Evolutionary conservation across 305 asterid species (phyloP).

Genomic region (Fraxinus latifolia): DNA sequence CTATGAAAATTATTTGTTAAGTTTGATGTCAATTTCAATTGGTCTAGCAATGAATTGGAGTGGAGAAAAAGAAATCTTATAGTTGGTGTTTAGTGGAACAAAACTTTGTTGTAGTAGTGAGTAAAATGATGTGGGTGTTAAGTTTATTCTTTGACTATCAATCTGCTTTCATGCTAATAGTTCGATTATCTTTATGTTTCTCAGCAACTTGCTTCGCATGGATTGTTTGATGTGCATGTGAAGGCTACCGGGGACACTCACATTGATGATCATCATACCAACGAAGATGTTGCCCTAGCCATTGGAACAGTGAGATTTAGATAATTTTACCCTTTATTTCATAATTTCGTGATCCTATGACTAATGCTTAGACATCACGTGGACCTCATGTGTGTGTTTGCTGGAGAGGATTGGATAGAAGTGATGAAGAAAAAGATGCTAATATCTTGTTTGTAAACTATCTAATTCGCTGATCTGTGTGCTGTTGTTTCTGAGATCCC

Average conservation of each 20-base stretch:
- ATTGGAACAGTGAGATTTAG: slow-evolving; percentile 73
- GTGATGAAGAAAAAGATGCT: background rate
- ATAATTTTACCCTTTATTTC: background rate
- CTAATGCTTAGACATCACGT: background rate
- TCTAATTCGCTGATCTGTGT: background rate
- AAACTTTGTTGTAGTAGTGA: background rate
- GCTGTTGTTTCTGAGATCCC: background rate
- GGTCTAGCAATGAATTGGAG: background rate
- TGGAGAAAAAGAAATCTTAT: background rate
- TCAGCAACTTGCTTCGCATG: slow-evolving; percentile 98
- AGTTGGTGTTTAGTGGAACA: background rate
- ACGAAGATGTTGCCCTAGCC: slow-evolving; percentile 90
- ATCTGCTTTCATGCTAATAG: slow-evolving; percentile 21
- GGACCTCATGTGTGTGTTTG: background rate
- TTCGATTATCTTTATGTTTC: slow-evolving; percentile 16
- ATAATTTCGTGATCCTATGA: background rate
- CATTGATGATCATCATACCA: slow-evolving; percentile 95
- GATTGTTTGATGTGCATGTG: slow-evolving; percentile 71
- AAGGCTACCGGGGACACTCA: slow-evolving; percentile 90
- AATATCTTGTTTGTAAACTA: background rate
- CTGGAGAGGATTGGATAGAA: background rate
- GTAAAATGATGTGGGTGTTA: background rate
- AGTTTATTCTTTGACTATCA: background rate
- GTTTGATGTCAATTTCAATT: background rate
- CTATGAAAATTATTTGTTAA: background rate